Evolutionary conservation across 2,329 filamentous ascomycete species (phyloP), one percentile per base, ranked within the genome.

Genomic region (Cladophialophora psammophila): DNA sequence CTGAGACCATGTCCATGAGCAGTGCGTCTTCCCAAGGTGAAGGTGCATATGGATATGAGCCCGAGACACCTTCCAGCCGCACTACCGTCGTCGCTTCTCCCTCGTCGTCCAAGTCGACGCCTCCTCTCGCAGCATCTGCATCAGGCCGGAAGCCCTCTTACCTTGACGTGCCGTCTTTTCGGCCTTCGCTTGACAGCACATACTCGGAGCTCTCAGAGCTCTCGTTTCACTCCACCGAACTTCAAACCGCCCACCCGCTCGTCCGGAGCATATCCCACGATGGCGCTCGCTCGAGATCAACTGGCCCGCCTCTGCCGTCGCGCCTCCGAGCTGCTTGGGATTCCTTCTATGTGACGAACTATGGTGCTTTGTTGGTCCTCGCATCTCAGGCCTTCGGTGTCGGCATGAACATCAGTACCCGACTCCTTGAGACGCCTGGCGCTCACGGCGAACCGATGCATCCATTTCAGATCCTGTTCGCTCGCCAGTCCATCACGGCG

Each of bases 391-490:
- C 95, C 40, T 97, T 97, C 73, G 92, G 90, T 1, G 89, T 90
- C 0, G 79, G 91, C 60, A 97, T 97, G 94, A 96, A 95, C 76
- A 87, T 96, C 9, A 88, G 88, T 48, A 91, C 92, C 0, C 85
- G 93, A 20, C 78, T 94, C 10, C 81, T 97, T 45, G 92, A 96
- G 76, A 83, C 86, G 40, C 82, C 87, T 71, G 87, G 87, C 10
- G 83, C 90, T 18, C 83, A 91, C 71, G 90, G 87, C 63, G 84
- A 88, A 55, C 87, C 87, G 1, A 90, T 96, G 82, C 88, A 95
- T 81, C 92, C 93, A 0, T 89, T 96, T 71, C 91, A 95, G 77
- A 89, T 97, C 67, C 85, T 97, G 3, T 93, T 96, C 73, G 86
- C 87, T 6, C 87, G 94, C 64, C 94, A 96, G 88, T 81, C 82